These are phyloP conservation scores for Vanrija sp. DNA, from an alignment of 1,284 basidiomycete species.

Conservation along the genomic window DNA sequence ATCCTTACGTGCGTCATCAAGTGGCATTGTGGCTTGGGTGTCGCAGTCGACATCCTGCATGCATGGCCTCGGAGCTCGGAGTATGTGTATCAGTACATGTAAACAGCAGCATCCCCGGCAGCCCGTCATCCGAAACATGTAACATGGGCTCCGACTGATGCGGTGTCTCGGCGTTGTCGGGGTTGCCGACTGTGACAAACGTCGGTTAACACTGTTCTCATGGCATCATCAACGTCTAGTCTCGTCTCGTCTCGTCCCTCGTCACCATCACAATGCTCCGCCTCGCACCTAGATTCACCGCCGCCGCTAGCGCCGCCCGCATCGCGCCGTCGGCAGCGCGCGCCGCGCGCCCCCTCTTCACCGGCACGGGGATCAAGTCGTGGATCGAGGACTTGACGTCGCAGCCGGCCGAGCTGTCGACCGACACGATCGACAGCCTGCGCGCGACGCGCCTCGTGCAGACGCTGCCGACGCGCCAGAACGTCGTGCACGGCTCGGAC, in stretches of 20 bases:
- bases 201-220: background rate
- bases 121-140: background rate
- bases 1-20: too few species aligned
- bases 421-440: slow-evolving; percentile 18
- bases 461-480: slow-evolving; percentile 64
- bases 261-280: background rate
- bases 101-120: background rate
- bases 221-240: background rate
- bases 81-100: background rate
- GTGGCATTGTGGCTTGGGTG: too few species aligned
- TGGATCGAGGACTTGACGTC: slow-evolving; percentile 28
- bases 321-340: background rate
- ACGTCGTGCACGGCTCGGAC: background rate
- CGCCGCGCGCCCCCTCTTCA: background rate
- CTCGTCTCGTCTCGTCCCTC: background rate
- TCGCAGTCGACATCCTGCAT: too few species aligned
- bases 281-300: background rate
- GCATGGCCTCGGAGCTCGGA: too few species aligned
- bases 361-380: background rate
- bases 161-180: too few species aligned
- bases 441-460: slow-evolving; percentile 26
- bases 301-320: background rate
- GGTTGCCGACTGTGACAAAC: too few species aligned
- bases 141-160: too few species aligned
- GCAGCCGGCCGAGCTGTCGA: slow-evolving; percentile 8